These are phyloP conservation scores for Hygrophila difformis DNA, from an alignment of 257 asterid species.

Conservation along the genomic window DNA sequence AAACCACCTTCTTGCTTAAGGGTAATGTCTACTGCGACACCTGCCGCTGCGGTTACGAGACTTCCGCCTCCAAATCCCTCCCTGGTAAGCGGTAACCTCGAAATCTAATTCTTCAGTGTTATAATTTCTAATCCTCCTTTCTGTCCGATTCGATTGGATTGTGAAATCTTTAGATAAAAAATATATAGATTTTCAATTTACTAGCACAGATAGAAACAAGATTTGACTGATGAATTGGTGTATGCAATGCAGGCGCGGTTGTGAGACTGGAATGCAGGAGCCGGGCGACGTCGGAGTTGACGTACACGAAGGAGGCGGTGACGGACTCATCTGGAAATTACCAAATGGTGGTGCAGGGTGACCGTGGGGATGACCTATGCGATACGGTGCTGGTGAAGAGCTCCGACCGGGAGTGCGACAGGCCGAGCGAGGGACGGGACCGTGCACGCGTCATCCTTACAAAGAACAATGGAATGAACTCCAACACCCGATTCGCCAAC, in stretches of 20 bases:
- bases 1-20: slow-evolving; percentile 28
- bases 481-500: slow-evolving; percentile 46
- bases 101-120: not conserved
- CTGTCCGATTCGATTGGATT: too few relatives aligned
- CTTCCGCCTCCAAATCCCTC: slow-evolving; percentile 34
- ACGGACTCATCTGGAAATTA: slow-evolving; percentile 44
- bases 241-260: slow-evolving; percentile 46
- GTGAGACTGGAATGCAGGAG: slow-evolving; percentile 51
- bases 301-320: slow-evolving; percentile 27
- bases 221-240: too few relatives aligned
- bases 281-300: slow-evolving; percentile 15
- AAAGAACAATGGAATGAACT: slow-evolving; percentile 62
- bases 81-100: slow-evolving; percentile 22
- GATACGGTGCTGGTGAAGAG: slow-evolving; percentile 46
- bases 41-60: slow-evolving; percentile 77
- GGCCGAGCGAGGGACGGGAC: slow-evolving; percentile 54
- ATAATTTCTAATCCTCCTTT: too few relatives aligned
- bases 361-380: slow-evolving; percentile 55
- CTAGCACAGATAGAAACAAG: too few relatives aligned
- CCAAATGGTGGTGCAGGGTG: slow-evolving; percentile 38
- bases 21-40: slow-evolving; percentile 64
- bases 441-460: slow-evolving; percentile 63
- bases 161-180: too few relatives aligned
- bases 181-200: too few relatives aligned
- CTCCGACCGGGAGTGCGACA: slow-evolving; percentile 40